Base-by-base conservation (phyloP, 2,329 filamentous ascomycete species). In the Hypoxylon sp. region DNA sequence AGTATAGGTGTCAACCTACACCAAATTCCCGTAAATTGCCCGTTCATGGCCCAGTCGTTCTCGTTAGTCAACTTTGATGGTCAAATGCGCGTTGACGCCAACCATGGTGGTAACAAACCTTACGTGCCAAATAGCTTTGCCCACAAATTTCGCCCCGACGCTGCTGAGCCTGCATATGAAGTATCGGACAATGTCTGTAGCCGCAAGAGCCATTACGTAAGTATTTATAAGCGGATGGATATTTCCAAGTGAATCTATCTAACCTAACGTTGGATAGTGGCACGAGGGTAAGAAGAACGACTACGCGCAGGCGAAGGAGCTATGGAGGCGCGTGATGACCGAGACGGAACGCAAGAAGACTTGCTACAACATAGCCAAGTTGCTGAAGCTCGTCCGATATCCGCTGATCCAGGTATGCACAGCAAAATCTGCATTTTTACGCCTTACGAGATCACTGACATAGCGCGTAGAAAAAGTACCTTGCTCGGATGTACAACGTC, bases 201-300 rank as follows among this genome's bases (percentile, higher is more conserved):
- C 62, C 79, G 83, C 51, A 84, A 85, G 75, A 81, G 79, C 65
- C 82, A 86, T 69, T 84, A 81, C 74, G 59, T 61, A 20, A 51
- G 59, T 56, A 7, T 26, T 26, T 26, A 26, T 26, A 26, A 26
- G 24, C 24, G 24, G 4, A 4, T 26, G 24, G 7, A 26, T 26
- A 7, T 26, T 26, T 26, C 24, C 13, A 4, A 24, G 15, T 3
- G 6, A 13, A 19, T 10, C 24, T 19, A 20, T 4, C 17, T 46
- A 5, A 24, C 37, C 17, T 6, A 5, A 5, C 2, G 5, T 41
- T n/a, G 34, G 6, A 6, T 4, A 61, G 59, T 84, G 79, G 76
- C 83, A 85, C 67, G 83, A 86, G 69, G 84, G 82, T 19, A 82
- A 82, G 72, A 76, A 77, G 68, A 81, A 74, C 64, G 83, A 86